A percentile compares a stretch with the other conserved stretches of the same genome.
These are phyloP conservation scores for Vigna nakashimae DNA, from an alignment of 306 rosid species.

Conservation along the genomic window DNA sequence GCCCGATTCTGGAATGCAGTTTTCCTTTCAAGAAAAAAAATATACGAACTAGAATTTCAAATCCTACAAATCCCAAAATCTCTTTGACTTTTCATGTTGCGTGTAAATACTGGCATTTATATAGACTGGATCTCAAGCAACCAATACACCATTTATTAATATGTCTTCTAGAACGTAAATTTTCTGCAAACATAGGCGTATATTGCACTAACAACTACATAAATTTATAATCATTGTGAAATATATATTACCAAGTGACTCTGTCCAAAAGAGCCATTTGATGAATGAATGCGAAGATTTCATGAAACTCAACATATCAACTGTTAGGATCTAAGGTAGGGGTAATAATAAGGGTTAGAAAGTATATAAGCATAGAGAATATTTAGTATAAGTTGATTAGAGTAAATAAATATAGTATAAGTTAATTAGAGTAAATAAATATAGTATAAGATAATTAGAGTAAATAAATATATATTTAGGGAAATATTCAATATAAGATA, in stretches of 20 bases:
- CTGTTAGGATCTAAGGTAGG: too few species aligned
- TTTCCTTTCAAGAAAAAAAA: constrained; percentile 7
- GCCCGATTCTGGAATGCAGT: neutral
- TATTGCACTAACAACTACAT: constrained; percentile 6
- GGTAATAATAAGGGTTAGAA: too few species aligned
- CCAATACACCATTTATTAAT: neutral
- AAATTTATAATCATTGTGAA: constrained; percentile 1
- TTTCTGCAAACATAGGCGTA: neutral
- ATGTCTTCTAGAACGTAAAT: neutral
- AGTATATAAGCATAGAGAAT: too few species aligned
- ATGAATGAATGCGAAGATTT: constrained; percentile 20
- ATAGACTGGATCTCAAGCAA: constrained; percentile 16
- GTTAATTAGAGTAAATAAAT: too few species aligned
- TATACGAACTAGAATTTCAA: neutral
- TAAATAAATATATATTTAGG: too few species aligned
- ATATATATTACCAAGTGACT: neutral
- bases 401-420: too few species aligned
- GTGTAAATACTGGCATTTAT: neutral
- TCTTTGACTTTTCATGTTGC: neutral
- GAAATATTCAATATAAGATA: too few species aligned
- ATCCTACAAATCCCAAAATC: neutral
- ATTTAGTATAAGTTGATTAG: too few species aligned
- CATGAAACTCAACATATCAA: constrained; percentile 27
- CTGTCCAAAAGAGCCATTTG: neutral
- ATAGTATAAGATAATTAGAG: too few species aligned